A percentile compares a stretch with the other conserved stretches of the same genome.
Evolutionary conservation across 1,284 basidiomycete genomes (phyloP).

Genomic region (Hymenochaete sp.): DNA sequence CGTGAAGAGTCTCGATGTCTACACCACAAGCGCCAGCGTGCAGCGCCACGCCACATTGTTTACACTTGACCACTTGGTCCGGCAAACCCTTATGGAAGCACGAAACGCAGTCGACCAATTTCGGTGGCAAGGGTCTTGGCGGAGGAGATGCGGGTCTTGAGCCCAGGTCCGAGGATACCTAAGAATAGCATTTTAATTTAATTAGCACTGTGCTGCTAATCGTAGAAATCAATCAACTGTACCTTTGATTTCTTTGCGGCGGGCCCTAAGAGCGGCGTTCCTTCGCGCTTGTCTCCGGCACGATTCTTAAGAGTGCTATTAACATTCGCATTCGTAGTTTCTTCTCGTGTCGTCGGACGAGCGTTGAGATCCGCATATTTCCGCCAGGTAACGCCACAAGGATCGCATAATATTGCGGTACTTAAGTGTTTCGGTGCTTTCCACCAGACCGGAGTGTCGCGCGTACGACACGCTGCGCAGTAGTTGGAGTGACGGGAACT

Average conservation of each 20-base stretch:
- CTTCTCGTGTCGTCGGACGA: slow-evolving; percentile 54
- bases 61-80: slow-evolving; percentile 72
- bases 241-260: slow-evolving; percentile 60
- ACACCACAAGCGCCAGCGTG: slow-evolving; percentile 75
- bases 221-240: not conserved
- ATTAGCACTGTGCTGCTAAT: not conserved
- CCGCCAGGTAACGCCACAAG: slow-evolving; percentile 74
- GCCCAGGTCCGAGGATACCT: slow-evolving; percentile 41
- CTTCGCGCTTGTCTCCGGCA: slow-evolving; percentile 66
- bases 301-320: slow-evolving; percentile 22
- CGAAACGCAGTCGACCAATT: slow-evolving; percentile 66
- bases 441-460: slow-evolving; percentile 75
- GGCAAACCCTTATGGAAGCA: slow-evolving; percentile 68
- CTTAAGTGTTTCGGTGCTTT: slow-evolving; percentile 73
- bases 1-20: slow-evolving; percentile 46
- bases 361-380: slow-evolving; percentile 84
- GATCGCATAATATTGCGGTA: slow-evolving; percentile 68
- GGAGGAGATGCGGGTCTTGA: slow-evolving; percentile 53
- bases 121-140: slow-evolving; percentile 39
- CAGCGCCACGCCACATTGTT: slow-evolving; percentile 64
- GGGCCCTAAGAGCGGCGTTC: slow-evolving; percentile 59
- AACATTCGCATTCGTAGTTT: slow-evolving; percentile 28
- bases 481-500: slow-evolving; percentile 31
- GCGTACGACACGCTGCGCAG: slow-evolving; percentile 74
- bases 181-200: not conserved